Base-by-base conservation (phyloP, 148 eudicot genomes). In the Rhododendron mucronatum region DNA sequence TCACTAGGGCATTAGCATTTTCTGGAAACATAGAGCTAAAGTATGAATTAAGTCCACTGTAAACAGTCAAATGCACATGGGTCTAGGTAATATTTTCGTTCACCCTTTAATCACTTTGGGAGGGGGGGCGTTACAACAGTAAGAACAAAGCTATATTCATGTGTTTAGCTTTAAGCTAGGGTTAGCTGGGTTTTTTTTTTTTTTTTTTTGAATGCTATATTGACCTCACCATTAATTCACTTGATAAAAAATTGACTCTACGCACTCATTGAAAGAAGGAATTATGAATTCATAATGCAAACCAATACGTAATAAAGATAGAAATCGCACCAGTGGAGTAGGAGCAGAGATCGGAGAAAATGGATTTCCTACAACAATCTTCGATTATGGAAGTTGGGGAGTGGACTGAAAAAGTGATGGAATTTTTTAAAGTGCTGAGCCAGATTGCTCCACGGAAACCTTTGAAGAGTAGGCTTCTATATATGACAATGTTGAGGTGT, bases 371-470 rank as follows among this genome's bases (percentile, higher is more conserved):
- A 16, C 30, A 82, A 15, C 84, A 59, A 41, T 61, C 53, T 63
- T n/a, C 1, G 69, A 81, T 7, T 3, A 55, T 55, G 71, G 21
- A 78, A 30, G 21, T 53, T 30, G 14, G 21, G 16, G 37, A 3
- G 67, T 81, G 3, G 23, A 81, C 45, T 18, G 41, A 33, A 80
- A 2, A 80, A 48, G 33, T n/a, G 28, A 18, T 48, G 39, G 26
- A n/a, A 48, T 47, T 80, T 11, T n/a, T 80, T 80, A 6, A 80
- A 26, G 39, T 23, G 84, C n/a, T 20, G 33, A 81, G 12, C 63
- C n/a, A 53, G 39, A 81, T 81, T 81, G 67, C 65, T 81, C 83
- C 83, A 81, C 83, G 55, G 1, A 53, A 50, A 26, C 65, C 83
- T n/a, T 50, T 13, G 83, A 53, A 50, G 45, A 48, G 51, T 48